A percentile compares a stretch with the other conserved stretches of the same genome.
phyloP scores from a whole-genome alignment of 139 green algal genomes.

The Chlamydomonas incerta region DNA sequence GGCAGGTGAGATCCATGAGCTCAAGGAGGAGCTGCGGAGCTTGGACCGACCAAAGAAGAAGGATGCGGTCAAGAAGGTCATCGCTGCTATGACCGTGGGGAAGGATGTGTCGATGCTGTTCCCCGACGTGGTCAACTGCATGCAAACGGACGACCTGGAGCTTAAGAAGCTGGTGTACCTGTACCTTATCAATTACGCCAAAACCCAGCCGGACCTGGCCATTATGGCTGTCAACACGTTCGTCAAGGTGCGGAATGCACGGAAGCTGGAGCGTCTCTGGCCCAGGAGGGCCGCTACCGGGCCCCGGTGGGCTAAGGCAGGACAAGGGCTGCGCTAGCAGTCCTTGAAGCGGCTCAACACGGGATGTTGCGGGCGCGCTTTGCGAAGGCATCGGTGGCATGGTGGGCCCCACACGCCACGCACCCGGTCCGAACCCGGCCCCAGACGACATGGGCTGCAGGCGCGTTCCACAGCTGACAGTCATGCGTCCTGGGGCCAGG shows the following conservation, averaged over 20 bases:
- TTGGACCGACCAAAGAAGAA: slow-evolving; percentile 93
- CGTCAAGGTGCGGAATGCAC: slow-evolving; percentile 88
- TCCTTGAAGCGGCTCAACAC: too few species aligned
- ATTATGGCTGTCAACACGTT: slow-evolving; percentile 99
- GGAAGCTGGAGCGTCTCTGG: not conserved
- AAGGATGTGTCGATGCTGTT: slow-evolving; percentile 97
- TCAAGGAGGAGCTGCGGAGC: slow-evolving; percentile 92
- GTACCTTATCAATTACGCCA: slow-evolving; percentile 99
- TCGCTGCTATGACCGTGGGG: slow-evolving; percentile 98
- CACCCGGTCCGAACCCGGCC: too few species aligned
- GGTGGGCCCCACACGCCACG: too few species aligned
- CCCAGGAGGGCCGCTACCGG: too few species aligned
- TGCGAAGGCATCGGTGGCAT: too few species aligned
- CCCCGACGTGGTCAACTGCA: slow-evolving; percentile 98
- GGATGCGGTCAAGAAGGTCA: slow-evolving; percentile 98
- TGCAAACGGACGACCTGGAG: slow-evolving; percentile 91
- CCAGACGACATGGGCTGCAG: too few species aligned
- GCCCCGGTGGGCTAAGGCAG: too few species aligned
- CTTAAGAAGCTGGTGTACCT: slow-evolving; percentile 98
- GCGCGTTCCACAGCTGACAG: too few species aligned
- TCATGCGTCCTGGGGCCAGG: too few species aligned
- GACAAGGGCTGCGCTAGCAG: too few species aligned
- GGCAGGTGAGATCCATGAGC: slow-evolving; percentile 95
- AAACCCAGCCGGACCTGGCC: slow-evolving; percentile 97
- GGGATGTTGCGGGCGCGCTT: too few species aligned